Conservation (phyloP, 345 rosid species). For the Garcia nutans region DNA sequence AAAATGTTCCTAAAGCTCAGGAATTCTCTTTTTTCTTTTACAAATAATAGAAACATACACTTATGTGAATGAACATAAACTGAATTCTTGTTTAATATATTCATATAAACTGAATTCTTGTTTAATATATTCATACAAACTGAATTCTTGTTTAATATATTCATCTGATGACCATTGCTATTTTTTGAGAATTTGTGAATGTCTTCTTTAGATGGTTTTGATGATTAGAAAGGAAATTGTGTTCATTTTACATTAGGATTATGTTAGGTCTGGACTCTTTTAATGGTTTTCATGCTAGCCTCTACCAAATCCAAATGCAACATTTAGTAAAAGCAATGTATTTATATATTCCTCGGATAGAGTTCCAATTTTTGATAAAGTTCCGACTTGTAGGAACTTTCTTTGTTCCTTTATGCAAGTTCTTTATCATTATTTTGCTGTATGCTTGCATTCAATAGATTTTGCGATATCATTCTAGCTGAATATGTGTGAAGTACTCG, state of each 20-base stretch:
- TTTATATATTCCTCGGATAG: not conserved
- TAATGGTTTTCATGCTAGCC: not conserved
- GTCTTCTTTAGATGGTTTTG: not conserved
- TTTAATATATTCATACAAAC: too few relatives aligned
- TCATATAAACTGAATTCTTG: not conserved
- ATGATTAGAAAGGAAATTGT: not conserved
- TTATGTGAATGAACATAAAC: not conserved
- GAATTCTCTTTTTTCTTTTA: not conserved
- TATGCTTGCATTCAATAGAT: not conserved
- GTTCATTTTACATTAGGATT: too few relatives aligned
- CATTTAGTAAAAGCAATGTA: not conserved
- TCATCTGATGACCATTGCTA: not conserved
- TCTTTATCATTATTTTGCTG: not conserved
- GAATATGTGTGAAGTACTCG: not conserved
- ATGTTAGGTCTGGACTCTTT: not conserved
- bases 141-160: not conserved
- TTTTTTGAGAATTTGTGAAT: not conserved
- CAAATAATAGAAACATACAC: not conserved
- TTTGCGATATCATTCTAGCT: constrained; percentile 26
- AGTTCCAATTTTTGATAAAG: not conserved
- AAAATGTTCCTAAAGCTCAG: not conserved
- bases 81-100: not conserved
- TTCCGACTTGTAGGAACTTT: not conserved
- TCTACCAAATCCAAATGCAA: not conserved
- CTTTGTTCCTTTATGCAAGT: not conserved